Conservation (phyloP, 352 stramenopile species). For the Phytophthora citricola region DNA sequence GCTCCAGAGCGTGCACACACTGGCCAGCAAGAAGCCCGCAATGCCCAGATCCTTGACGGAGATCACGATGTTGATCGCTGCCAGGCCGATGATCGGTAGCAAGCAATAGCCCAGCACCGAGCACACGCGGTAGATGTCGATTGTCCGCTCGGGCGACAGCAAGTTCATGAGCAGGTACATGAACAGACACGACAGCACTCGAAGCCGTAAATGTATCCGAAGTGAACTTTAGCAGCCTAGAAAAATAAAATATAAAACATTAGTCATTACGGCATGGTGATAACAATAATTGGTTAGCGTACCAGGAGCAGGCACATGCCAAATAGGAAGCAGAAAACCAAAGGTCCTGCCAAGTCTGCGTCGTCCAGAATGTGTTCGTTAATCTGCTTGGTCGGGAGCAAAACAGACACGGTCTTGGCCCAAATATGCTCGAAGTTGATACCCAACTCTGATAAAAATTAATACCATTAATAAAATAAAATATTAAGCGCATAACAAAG, state of each 20-base stretch:
- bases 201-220: slow-evolving; percentile 99
- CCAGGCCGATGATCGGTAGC: slow-evolving; percentile 96
- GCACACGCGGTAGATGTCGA: slow-evolving; percentile 94
- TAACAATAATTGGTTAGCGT: slow-evolving; percentile 10
- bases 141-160: slow-evolving; percentile 84
- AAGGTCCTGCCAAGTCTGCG: slow-evolving; percentile 94
- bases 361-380: slow-evolving; percentile 92
- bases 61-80: slow-evolving; percentile 93
- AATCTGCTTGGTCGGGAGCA: slow-evolving; percentile 93
- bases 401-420: slow-evolving; percentile 95
- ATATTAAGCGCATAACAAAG: slow-evolving; percentile 9
- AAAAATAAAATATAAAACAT: slow-evolving; percentile 8
- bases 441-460: slow-evolving; percentile 86
- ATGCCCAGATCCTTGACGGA: slow-evolving; percentile 81
- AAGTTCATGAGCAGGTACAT: slow-evolving; percentile 98
- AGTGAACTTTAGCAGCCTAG: slow-evolving; percentile 94
- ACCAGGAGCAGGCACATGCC: slow-evolving; percentile 95
- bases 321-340: slow-evolving; percentile 95
- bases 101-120: slow-evolving; percentile 98
- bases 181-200: slow-evolving; percentile 95
- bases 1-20: slow-evolving; percentile 94
- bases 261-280: background rate
- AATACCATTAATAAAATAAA: slow-evolving; percentile 7
- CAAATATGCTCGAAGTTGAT: slow-evolving; percentile 98
- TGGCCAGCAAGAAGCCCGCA: slow-evolving; percentile 87